A percentile compares a stretch with the other conserved stretches of the same genome.
Conservation (phyloP, 345 rosid genomes). For the Xanthoceras sorbifolium region DNA sequence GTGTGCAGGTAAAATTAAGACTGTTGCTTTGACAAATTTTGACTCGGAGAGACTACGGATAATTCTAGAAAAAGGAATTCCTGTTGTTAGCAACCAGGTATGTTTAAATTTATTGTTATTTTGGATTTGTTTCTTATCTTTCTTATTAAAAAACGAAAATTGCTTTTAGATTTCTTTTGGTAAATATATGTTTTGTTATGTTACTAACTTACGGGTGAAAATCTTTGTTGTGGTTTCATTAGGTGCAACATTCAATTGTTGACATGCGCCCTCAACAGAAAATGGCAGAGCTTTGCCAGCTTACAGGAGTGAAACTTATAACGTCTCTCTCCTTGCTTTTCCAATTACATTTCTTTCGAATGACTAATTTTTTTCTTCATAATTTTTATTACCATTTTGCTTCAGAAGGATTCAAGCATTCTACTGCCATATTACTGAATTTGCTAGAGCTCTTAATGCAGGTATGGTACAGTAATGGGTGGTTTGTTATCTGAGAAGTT, state of each 20-base stretch:
- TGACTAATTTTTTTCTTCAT: background rate
- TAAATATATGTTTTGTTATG: slow-evolving; percentile 3
- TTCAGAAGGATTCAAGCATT: slow-evolving; percentile 5
- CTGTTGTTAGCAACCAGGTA: slow-evolving; percentile 97
- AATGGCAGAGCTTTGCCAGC: slow-evolving; percentile 95
- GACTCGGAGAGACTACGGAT: slow-evolving; percentile 84
- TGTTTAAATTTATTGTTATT: background rate
- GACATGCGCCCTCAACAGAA: slow-evolving; percentile 96
- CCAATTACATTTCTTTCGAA: background rate
- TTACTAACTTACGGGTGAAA: slow-evolving; percentile 20
- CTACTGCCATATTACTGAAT: background rate
- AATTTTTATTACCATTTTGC: background rate
- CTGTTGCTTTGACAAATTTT: slow-evolving; percentile 91
- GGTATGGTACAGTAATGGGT: slow-evolving; percentile 96
- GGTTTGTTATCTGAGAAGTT: slow-evolving; percentile 93
- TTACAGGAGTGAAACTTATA: slow-evolving; percentile 89
- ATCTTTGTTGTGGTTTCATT: slow-evolving; percentile 21
- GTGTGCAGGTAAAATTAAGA: slow-evolving; percentile 81
- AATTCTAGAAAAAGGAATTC: slow-evolving; percentile 85
- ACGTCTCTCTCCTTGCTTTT: slow-evolving; percentile 57
- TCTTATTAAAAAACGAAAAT: background rate
- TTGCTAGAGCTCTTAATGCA: slow-evolving; percentile 36
- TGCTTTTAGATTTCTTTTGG: background rate
- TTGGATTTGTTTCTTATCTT: background rate
- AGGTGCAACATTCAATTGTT: slow-evolving; percentile 96